Base-by-base conservation (phyloP, 306 rosid genomes). In the Rosa lucieae region DNA sequence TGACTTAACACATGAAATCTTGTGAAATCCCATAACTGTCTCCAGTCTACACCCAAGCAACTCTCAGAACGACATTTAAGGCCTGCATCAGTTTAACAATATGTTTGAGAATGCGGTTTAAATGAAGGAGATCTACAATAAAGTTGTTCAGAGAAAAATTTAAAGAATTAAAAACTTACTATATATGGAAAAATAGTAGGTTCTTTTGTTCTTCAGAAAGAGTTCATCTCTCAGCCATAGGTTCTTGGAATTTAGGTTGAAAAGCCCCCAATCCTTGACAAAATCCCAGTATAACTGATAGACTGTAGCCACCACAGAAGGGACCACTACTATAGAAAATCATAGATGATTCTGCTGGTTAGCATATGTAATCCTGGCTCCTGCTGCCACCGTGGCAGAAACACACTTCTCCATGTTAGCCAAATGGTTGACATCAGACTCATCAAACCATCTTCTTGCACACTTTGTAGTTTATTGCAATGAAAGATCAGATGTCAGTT, bases 311-410 rank as follows among this genome's bases (percentile, higher is more conserved):
- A 80, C 84, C 35, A 74, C 88, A 63, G 98, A 96, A 68, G 97
- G 90, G 65, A 89, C 71, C 72, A 90, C 67, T 69, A 91, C 92
- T 14, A 88, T 72, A 56, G 77, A 68, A 71, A 89, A 88, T 98
- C 97, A 91, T 11, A 91, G 74, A 74, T 52, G 76, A 59, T 83
- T 65, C 1, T n/a, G 13, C 37, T 85, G 83, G 53, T 89, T 82
- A 48, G 76, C 67, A 71, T 91, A 93, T 37, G 97, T 89, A 73
- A 96, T 74, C 83, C 94, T 89, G 2, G 98, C 97, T 59, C 96
- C 93, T 0, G 94, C 99, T 11, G 99, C 99, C 42, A 91, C 93
- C 94, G 93, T 96, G n/a, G 99, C 99, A 0, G 99, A 93, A n/a
- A 93, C 93, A 83, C 93, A 96, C 89, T 96, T 96, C 9, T 98